phyloP scores from a whole-genome alignment of 2,329 filamentous ascomycete species.

The Elsinoe batatas region DNA sequence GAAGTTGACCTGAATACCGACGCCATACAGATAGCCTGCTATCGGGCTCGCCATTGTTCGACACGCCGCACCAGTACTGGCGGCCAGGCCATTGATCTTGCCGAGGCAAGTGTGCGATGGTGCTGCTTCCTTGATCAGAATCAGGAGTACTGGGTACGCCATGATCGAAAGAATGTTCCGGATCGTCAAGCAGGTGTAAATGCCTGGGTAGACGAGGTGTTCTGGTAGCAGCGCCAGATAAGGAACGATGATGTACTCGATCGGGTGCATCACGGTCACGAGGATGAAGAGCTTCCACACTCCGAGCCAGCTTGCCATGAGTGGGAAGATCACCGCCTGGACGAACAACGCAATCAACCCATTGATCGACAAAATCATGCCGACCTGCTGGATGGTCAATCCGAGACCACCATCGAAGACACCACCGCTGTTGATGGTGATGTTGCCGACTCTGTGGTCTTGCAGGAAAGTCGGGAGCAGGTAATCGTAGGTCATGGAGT shows the following conservation, averaged over 20 bases:
- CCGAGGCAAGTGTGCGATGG: constrained; percentile 54
- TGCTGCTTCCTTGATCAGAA: constrained; percentile 62
- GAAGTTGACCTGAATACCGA: constrained; percentile 47
- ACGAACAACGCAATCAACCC: constrained; percentile 63
- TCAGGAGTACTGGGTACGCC: constrained; percentile 57
- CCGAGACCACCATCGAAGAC: constrained; percentile 51
- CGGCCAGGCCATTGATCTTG: constrained; percentile 62
- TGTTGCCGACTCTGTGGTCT: constrained; percentile 49
- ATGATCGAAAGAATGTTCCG: constrained; percentile 61
- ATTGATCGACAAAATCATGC: constrained; percentile 58
- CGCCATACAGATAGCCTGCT: constrained; percentile 56
- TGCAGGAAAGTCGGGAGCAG: constrained; percentile 88
- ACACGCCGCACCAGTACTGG: constrained; percentile 60
- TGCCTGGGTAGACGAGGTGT: constrained; percentile 46
- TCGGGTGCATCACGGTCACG: constrained; percentile 56
- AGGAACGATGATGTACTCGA: constrained; percentile 59
- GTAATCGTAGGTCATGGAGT: constrained; percentile 91
- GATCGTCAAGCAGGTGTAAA: constrained; percentile 55
- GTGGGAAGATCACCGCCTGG: constrained; percentile 60
- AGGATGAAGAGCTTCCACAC: constrained; percentile 58
- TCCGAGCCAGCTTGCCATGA: constrained; percentile 53
- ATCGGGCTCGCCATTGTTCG: constrained; percentile 61
- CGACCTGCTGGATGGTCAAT: constrained; percentile 55
- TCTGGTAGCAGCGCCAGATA: constrained; percentile 53
- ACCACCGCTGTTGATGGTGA: constrained; percentile 19